phyloP scores from a whole-genome alignment of 345 rosid species.

The Linum lewisii region DNA sequence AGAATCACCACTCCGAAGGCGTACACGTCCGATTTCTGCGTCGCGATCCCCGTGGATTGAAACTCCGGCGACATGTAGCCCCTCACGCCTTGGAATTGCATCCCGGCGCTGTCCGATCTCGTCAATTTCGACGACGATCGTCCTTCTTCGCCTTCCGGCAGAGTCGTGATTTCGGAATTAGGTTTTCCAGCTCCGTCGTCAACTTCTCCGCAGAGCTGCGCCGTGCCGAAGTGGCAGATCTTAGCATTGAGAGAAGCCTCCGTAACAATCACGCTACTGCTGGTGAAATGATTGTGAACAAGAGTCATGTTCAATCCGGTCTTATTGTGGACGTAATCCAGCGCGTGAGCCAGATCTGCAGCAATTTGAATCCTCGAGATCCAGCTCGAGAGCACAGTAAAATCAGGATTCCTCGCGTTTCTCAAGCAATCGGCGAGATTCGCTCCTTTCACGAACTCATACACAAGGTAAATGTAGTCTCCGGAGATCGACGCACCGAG shows the following conservation, averaged over 20 bases:
- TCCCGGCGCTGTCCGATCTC: slow-evolving; percentile 19
- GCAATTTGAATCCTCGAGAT: slow-evolving; percentile 75
- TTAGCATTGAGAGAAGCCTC: slow-evolving; percentile 56
- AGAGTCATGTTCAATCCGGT: slow-evolving; percentile 54
- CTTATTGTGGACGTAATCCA: slow-evolving; percentile 76
- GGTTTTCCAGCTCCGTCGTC: slow-evolving; percentile 18
- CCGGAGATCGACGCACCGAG: slow-evolving; percentile 67
- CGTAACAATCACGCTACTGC: slow-evolving; percentile 55
- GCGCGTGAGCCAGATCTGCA: slow-evolving; percentile 70
- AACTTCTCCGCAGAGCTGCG: slow-evolving; percentile 68
- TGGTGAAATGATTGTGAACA: slow-evolving; percentile 69
- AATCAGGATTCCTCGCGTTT: slow-evolving; percentile 47
- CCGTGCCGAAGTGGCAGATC: slow-evolving; percentile 79
- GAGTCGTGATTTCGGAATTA: not conserved
- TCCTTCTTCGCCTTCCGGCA: slow-evolving; percentile 4
- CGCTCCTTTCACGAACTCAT: slow-evolving; percentile 53
- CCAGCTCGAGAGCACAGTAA: slow-evolving; percentile 70
- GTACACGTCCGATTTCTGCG: slow-evolving; percentile 71
- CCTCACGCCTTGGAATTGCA: slow-evolving; percentile 58
- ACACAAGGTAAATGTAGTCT: slow-evolving; percentile 62
- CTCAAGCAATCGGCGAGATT: slow-evolving; percentile 61
- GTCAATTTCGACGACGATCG: not conserved
- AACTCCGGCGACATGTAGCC: slow-evolving; percentile 92
- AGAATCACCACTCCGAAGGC: slow-evolving; percentile 72
- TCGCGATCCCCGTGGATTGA: slow-evolving; percentile 37